Conservation (phyloP, 495 filamentous ascomycete species). For the Choiromyces venosus region DNA sequence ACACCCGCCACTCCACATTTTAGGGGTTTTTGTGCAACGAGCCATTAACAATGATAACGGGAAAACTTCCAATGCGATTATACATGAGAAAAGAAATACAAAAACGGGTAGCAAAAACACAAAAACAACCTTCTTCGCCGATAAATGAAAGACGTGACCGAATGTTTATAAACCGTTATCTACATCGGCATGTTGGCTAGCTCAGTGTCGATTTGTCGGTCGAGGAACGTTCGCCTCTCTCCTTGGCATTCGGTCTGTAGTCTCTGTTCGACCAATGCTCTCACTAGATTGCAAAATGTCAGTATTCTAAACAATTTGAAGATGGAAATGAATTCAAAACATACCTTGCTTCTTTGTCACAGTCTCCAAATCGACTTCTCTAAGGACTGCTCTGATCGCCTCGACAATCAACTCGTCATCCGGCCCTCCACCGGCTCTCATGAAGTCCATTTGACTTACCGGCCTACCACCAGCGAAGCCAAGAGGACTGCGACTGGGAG, state of each 20-base stretch:
- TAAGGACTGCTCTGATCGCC: conserved; percentile 70
- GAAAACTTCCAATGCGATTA: conserved; percentile 20
- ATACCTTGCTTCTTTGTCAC: conserved; percentile 95
- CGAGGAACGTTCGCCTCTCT: conserved; percentile 77
- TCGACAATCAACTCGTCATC: conserved; percentile 73
- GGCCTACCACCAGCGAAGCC: conserved; percentile 53
- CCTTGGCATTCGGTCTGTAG: conserved; percentile 79
- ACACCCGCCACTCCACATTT: conserved; percentile 1
- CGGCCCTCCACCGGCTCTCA: conserved; percentile 58
- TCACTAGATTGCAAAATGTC: conserved; percentile 48
- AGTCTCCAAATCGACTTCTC: conserved; percentile 88
- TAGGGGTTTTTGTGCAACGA: conserved; percentile 6
- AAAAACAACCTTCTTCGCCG: neutral
- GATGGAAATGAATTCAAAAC: conserved; percentile 17
- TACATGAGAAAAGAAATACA: conserved; percentile 26
- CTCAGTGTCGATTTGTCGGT: conserved; percentile 86
- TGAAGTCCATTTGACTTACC: conserved; percentile 71
- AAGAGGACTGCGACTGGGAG: conserved; percentile 52
- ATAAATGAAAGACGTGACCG: conserved; percentile 15
- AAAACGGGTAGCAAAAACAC: conserved; percentile 13
- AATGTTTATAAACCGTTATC: neutral
- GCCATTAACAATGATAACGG: conserved; percentile 22
- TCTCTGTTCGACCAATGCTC: conserved; percentile 84
- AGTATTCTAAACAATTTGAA: conserved; percentile 25
- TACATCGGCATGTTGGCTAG: conserved; percentile 71